These are phyloP conservation scores for Cryptosporidium muris DNA, from an alignment of 169 alveolate species.

Conservation along the genomic window DNA sequence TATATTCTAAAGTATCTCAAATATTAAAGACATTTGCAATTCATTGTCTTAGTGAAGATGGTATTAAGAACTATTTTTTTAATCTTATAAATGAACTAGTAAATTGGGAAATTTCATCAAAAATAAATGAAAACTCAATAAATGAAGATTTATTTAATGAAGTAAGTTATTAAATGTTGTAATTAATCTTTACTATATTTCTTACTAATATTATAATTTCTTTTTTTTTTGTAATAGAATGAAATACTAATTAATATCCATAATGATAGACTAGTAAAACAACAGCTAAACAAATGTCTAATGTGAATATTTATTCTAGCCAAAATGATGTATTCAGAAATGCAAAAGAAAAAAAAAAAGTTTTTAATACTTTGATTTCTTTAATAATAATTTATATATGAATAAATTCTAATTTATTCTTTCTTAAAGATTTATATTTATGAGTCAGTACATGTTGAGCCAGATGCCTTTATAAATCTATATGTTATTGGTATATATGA, in stretches of 20 bases:
- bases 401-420: not conserved
- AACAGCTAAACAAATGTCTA: no score
- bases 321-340: no score
- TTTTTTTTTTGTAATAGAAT: no score
- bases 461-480: no score
- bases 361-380: no score
- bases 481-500: no score
- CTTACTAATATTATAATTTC: not conserved
- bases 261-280: no score
- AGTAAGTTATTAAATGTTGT: no score
- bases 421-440: conserved; percentile 4
- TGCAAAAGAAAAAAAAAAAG: not conserved
- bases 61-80: conserved; percentile 1
- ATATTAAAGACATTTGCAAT: conserved; percentile 11
- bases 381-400: no score
- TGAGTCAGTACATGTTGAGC: no score
- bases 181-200: not conserved
- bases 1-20: conserved; percentile 18
- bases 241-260: no score
- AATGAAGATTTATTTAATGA: not conserved
- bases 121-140: not conserved
- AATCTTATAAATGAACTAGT: conserved; percentile 4
- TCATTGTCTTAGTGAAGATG: conserved; percentile 39
- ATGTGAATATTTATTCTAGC: no score
- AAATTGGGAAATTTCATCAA: conserved; percentile 19